Evolutionary conservation across 2,329 filamentous ascomycete genomes (phyloP), one percentile per base, ranked within the genome.

Genomic region (Clonostachys sp.): DNA sequence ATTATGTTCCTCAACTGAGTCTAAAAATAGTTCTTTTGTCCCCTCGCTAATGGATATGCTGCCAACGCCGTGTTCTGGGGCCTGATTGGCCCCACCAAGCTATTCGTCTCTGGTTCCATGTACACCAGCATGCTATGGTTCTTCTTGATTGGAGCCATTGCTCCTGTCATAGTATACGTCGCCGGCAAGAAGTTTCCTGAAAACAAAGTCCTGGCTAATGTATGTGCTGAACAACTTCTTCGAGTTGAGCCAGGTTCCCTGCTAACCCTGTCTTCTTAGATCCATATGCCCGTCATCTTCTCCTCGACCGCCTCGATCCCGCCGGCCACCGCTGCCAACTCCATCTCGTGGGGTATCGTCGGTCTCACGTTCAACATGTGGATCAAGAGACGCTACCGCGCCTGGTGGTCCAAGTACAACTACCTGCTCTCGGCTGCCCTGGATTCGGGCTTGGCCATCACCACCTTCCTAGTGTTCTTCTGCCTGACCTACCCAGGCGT

Each of bases 21-120:
- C 9, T 4, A 30, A 10, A 30, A 30, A 30, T 8, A 30, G 24
- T 77, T 81, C 55, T 78, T 67, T 18, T 84, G 80, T 56, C 80
- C 81, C 9, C 70, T 72, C 34, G 76, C 76, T n/a, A 73, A 72
- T 20, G 78, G 81, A 0, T 84, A 83, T 58, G 84, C 78, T 65
- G 81, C 78, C 30, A 75, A 75, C 33, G 79, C 75, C 17, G 70
- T 83, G 6, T 75, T 82, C 47, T 83, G 80, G 81, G 81, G 81
- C 48, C 69, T 80, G n/a, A 80, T 85, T 47, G 81, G 65, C 2
- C 65, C 65, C 4, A 54, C 47, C 35, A 55, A 56, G 44, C 61
- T 67, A 33, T 66, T 66, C 46, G 63, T 63, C 13, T 53, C 54
- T 14, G 64, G 63, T 20, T 62, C 70, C n/a, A 48, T 60, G 4